Evolutionary conservation across 2,329 filamentous ascomycete species (phyloP), one percentile per base, ranked within the genome.

Genomic region (Beauveria sp.): DNA sequence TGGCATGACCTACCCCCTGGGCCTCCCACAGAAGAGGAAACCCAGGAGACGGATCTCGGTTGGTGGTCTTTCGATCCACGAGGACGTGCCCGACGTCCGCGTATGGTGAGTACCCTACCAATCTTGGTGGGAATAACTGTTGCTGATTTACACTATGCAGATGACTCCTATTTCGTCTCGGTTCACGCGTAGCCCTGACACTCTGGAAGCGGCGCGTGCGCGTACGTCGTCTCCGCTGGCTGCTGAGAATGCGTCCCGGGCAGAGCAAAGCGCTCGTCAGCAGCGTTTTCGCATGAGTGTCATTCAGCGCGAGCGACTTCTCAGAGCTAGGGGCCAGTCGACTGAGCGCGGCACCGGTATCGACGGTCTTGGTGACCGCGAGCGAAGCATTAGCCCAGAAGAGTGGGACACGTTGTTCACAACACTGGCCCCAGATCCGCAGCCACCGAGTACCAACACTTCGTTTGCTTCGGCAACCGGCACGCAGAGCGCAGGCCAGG

Each of bases 291-390:
- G 58, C 42, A 20, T 12, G 51, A 34, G 26, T 43, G 31, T 16
- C 51, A 56, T 20, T 42, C 42, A 10, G 12, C 28, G 49, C 26
- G 42, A 22, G 5, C 31, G 45, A 12, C 20, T 48, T 20, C 40
- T 57, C 49, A 45, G 64, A 51, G 53, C 52, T 24, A 45, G 57
- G 18, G 48, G 40, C 54, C 63, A 42, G 10, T 7, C 54, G 43
- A 40, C 26, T 9, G 64, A 62, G n/a, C 60, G 57, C 31, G 38
- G 50, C 22, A 60, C 49, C 53, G 63, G 64, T 4, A 52, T 88
- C 1, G 88, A 96, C 73, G 91, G 91, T 4, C 82, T 96, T 18
- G 92, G 91, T 43, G 91, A 96, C 74, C 88, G 92, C 63, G 85
- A 91, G 65, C 86, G 91, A 67, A 96, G 91, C 72, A 76, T 91